A percentile compares a stretch with the other conserved stretches of the same genome.
phyloP scores from a whole-genome alignment of 2,329 filamentous ascomycete species.

The Xylariaceae sp. region DNA sequence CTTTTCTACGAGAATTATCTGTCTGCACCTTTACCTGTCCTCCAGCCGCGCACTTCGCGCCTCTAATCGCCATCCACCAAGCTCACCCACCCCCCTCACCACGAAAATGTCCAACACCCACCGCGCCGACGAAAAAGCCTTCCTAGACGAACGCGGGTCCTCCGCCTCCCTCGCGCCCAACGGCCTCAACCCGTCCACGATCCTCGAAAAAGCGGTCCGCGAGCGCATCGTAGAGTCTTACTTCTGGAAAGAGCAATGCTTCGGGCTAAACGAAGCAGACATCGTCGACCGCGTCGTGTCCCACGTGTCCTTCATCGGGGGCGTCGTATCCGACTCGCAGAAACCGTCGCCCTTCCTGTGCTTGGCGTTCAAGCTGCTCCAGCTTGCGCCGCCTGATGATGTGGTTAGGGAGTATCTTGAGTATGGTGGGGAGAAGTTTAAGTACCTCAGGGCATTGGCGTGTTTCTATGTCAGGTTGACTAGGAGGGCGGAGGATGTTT shows the following conservation, averaged over 20 bases:
- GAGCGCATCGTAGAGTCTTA: constrained; percentile 94
- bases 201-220: constrained; percentile 92
- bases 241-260: constrained; percentile 99
- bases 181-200: constrained; percentile 89
- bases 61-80: too few species aligned
- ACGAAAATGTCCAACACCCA: constrained; percentile 40
- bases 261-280: constrained; percentile 81
- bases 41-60: too few species aligned
- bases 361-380: constrained; percentile 89
- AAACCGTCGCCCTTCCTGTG: constrained; percentile 92
- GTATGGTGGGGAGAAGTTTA: constrained; percentile 72
- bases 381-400: constrained; percentile 76
- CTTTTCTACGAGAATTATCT: too few species aligned
- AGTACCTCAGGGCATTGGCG: constrained; percentile 85
- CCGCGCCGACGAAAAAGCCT: constrained; percentile 74
- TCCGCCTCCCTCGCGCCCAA: constrained; percentile 72
- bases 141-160: constrained; percentile 90
- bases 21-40: too few species aligned
- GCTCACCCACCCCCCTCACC: background rate
- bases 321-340: constrained; percentile 80
- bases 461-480: constrained; percentile 93
- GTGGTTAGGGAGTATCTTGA: constrained; percentile 78
- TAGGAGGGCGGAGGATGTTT: constrained; percentile 77
- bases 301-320: constrained; percentile 77
- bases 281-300: constrained; percentile 88